Evolutionary conservation across 2,329 filamentous ascomycete genomes (phyloP).

Genomic region (Zasmidium cellare): DNA sequence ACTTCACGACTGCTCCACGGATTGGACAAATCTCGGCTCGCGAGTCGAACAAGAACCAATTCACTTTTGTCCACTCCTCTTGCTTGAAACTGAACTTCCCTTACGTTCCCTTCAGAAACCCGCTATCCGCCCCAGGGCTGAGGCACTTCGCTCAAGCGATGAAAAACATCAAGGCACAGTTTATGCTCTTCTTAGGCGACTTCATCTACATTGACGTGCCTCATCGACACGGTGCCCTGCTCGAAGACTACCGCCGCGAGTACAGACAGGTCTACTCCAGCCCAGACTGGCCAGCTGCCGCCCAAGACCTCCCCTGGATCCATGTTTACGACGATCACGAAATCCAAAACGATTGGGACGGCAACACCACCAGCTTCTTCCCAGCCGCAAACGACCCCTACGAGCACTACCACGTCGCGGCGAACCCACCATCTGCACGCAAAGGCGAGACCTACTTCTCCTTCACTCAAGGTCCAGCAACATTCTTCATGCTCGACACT

Average conservation of each 20-base stretch:
- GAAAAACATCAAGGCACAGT: conserved; percentile 69
- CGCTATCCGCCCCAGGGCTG: conserved; percentile 79
- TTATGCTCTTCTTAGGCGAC: conserved; percentile 74
- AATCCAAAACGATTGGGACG: conserved; percentile 90
- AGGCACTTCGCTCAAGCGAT: conserved; percentile 73
- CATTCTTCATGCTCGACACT: conserved; percentile 94
- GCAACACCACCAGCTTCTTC: conserved; percentile 79
- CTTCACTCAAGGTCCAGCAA: conserved; percentile 85
- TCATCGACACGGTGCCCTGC: conserved; percentile 68
- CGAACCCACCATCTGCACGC: conserved; percentile 71
- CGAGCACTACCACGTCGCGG: conserved; percentile 78
- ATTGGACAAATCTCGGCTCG: conserved; percentile 59
- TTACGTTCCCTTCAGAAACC: conserved; percentile 80
- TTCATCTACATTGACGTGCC: conserved; percentile 94
- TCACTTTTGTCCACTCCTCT: conserved; percentile 89
- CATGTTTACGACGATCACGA: conserved; percentile 97
- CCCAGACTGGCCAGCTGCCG: conserved; percentile 79
- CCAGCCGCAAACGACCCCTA: conserved; percentile 79
- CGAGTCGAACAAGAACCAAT: conserved; percentile 63
- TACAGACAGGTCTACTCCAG: conserved; percentile 96
- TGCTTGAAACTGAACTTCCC: conserved; percentile 92
- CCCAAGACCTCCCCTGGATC: conserved; percentile 87
- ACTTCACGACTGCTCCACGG: conserved; percentile 75
- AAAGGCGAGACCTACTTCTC: conserved; percentile 77
- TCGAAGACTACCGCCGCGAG: conserved; percentile 80